Base-by-base conservation (phyloP, 345 rosid genomes). In the Fremontodendron californicum region DNA sequence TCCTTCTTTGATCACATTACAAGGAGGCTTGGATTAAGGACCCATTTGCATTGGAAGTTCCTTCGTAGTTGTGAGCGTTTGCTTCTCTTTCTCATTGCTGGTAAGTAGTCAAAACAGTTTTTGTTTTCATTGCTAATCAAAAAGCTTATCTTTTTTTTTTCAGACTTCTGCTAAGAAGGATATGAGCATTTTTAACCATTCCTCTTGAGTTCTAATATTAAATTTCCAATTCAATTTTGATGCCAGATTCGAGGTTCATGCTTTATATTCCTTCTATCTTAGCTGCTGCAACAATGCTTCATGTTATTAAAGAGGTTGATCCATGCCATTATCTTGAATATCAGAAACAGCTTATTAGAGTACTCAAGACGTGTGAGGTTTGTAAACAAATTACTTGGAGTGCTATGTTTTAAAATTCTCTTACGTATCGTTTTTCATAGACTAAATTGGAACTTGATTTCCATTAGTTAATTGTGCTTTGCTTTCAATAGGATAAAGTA, bases 251-350 rank as follows among this genome's bases (percentile, higher is more conserved):
- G 70, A 87, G 89, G 82, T 88, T 87, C 75, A 78, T 88, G 81
- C 51, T 82, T 46, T 89, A 86, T 82, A 68, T 81, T 6, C 92
- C 98, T 48, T 94, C 98, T n/a, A 83, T 78, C 39, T 81, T 93
- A 74, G 98, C 98, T 64, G 78, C 95, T 72, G 94, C 97, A 37
- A 84, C 81, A 75, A 90, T 94, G 93, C 84, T 87, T 74, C 84
- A 81, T 83, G 88, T 85, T 71, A 84, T 88, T 64, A 86, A 88
- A 79, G 94, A 89, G 74, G 81, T 82, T 77, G 89, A 86, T 78
- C 88, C 92, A 43, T 79, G 77, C 77, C 85, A 88, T 52, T 82
- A 83, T 75, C 74, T 78, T 74, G 89, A 88, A 73, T 87, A 88
- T 79, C 91, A 83, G 73, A 83, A 85, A 75, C 92, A 89, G 84